Conservation (phyloP, 495 filamentous ascomycete genomes). For the Penicillium parvum region DNA sequence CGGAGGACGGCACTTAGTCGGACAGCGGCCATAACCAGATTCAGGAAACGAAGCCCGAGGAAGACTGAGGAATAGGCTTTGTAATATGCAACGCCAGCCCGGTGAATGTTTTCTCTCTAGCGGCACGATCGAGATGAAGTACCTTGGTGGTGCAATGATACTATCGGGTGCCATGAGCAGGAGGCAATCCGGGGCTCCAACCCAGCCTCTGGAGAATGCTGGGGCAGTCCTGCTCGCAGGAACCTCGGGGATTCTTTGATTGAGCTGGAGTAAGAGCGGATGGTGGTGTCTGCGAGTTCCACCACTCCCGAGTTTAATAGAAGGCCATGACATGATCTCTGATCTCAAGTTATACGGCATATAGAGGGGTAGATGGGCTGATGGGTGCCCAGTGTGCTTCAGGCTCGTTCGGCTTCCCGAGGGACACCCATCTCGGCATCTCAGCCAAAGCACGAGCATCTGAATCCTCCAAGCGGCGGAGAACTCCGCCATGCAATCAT, state of each 20-base stretch:
- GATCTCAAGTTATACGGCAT: no score
- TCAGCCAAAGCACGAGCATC: neutral
- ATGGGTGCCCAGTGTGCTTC: neutral
- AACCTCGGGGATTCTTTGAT: slow-evolving; percentile 7
- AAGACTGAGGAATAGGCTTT: neutral
- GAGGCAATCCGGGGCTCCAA: slow-evolving; percentile 3
- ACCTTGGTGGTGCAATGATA: slow-evolving; percentile 4
- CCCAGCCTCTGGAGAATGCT: slow-evolving; percentile 4
- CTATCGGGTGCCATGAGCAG: neutral
- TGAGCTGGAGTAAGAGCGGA: neutral
- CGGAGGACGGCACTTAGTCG: no score
- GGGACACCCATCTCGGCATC: slow-evolving; percentile 9
- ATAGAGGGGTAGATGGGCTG: neutral
- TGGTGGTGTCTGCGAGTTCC: no score
- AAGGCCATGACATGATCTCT: no score
- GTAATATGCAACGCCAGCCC: no score
- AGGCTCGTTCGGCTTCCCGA: slow-evolving; percentile 10
- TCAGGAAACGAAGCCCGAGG: neutral
- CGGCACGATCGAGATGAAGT: slow-evolving; percentile 3
- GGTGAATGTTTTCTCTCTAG: slow-evolving; percentile 21
- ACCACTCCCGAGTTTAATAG: no score
- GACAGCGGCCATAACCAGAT: no score
- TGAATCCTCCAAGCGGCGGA: slow-evolving; percentile 1
- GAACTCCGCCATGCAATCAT: slow-evolving; percentile 2
- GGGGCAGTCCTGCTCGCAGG: slow-evolving; percentile 1